A percentile compares a stretch with the other conserved stretches of the same genome.
Evolutionary conservation across 345 rosid genomes (phyloP).

Genomic region (Excoecaria cochinchinensis): DNA sequence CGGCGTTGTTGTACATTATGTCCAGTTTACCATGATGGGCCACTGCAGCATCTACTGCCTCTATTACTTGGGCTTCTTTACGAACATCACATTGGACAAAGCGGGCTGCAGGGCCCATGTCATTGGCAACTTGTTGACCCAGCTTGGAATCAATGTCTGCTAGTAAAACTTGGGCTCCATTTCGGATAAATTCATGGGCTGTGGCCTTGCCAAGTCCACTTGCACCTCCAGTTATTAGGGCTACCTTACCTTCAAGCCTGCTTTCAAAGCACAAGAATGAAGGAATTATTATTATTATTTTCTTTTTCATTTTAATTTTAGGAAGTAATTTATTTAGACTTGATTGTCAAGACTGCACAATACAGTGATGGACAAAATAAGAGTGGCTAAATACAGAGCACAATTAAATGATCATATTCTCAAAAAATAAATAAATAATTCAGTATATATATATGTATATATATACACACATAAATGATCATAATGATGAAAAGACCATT

Average conservation of each 20-base stretch:
- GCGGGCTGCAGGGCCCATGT: constrained; percentile 56
- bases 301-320: neutral
- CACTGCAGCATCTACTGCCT: constrained; percentile 43
- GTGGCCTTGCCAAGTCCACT: constrained; percentile 83
- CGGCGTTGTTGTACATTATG: constrained; percentile 77
- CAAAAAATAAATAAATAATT: too few species aligned
- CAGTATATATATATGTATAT: too few species aligned
- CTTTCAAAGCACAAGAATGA: neutral
- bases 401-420: too few species aligned
- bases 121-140: constrained; percentile 38
- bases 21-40: constrained; percentile 60
- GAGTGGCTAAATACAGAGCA: too few species aligned
- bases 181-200: constrained; percentile 47
- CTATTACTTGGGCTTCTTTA: constrained; percentile 55
- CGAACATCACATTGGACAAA: constrained; percentile 59
- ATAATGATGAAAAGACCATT: too few species aligned
- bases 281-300: neutral
- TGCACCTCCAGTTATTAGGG: constrained; percentile 74
- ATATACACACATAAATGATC: too few species aligned
- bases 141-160: constrained; percentile 35
- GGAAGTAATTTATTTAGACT: neutral
- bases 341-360: too few species aligned
- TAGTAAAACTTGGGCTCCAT: constrained; percentile 64
- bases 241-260: constrained; percentile 69
- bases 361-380: too few species aligned